Evolutionary conservation across 345 rosid species (phyloP).

Genomic region (Sonneratia caseolaris): DNA sequence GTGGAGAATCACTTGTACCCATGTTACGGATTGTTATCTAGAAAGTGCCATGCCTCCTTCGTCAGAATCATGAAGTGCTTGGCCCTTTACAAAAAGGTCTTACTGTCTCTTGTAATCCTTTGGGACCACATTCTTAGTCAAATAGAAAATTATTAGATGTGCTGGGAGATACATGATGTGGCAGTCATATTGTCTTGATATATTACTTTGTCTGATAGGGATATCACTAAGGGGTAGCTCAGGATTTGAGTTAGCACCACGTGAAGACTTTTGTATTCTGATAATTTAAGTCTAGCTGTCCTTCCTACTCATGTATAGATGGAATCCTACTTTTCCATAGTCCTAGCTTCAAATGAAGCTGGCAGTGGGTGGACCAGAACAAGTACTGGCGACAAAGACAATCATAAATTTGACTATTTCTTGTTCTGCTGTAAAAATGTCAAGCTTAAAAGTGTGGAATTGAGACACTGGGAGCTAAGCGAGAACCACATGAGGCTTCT

Average conservation of each 20-base stretch:
- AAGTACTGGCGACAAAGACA: background rate
- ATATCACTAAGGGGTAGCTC: background rate
- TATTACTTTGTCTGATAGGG: background rate
- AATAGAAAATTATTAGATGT: background rate
- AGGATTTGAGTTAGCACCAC: background rate
- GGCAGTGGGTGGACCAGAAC: background rate
- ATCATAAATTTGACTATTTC: background rate
- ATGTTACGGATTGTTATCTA: background rate
- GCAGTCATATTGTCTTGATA: background rate
- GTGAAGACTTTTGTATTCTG: too few relatives aligned
- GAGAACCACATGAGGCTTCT: background rate
- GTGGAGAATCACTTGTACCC: background rate
- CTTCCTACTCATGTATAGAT: background rate
- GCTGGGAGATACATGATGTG: background rate
- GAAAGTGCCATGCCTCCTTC: background rate
- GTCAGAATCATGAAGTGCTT: background rate
- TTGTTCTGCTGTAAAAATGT: background rate
- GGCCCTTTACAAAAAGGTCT: background rate
- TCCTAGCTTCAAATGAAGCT: background rate
- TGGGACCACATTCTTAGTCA: background rate
- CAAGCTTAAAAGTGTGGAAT: background rate
- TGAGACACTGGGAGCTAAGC: background rate
- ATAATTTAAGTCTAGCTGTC: too few relatives aligned
- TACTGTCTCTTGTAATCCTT: background rate
- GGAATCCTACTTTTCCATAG: background rate